Evolutionary conservation across 257 asterid genomes (phyloP).

Genomic region (Ehretia macrophylla): DNA sequence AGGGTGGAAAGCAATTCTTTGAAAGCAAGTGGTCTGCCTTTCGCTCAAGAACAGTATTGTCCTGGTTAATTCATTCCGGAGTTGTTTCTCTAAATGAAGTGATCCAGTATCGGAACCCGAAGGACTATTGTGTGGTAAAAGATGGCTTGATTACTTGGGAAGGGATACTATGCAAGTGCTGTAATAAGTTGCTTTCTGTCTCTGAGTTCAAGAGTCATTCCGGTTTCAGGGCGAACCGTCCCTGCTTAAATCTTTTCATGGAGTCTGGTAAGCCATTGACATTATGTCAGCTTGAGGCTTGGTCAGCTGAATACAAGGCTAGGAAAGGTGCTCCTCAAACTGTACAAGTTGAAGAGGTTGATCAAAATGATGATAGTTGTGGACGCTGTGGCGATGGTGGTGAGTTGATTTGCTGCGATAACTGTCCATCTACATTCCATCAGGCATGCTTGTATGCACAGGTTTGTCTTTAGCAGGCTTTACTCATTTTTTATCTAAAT

Average conservation of each 20-base stretch:
- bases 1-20: conserved; percentile 55
- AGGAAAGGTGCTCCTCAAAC: conserved; percentile 51
- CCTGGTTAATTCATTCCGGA: conserved; percentile 84
- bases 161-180: conserved; percentile 84
- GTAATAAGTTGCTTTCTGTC: conserved; percentile 54
- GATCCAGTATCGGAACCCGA: conserved; percentile 64
- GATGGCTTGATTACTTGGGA: conserved; percentile 69
- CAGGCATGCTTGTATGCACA: conserved; percentile 79
- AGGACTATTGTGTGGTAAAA: conserved; percentile 60
- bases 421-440: conserved; percentile 98
- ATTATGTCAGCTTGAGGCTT: conserved; percentile 91
- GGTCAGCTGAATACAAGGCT: conserved; percentile 88
- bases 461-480: conserved; percentile 44
- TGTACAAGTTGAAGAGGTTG: conserved; percentile 54
- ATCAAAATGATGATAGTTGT: conserved; percentile 96
- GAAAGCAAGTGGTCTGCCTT: conserved; percentile 74
- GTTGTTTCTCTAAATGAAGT: conserved; percentile 60
- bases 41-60: conserved; percentile 69
- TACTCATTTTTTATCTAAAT: conserved; percentile 7
- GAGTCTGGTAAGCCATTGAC: conserved; percentile 81
- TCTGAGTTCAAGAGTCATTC: conserved; percentile 75
- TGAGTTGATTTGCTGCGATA: conserved; percentile 91
- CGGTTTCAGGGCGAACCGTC: conserved; percentile 50
- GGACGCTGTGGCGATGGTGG: conserved; percentile 99
- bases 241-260: conserved; percentile 72